These are phyloP conservation scores for Ascochyta clinopodiicola DNA, from an alignment of 2,329 filamentous ascomycete species.

Conservation along the genomic window DNA sequence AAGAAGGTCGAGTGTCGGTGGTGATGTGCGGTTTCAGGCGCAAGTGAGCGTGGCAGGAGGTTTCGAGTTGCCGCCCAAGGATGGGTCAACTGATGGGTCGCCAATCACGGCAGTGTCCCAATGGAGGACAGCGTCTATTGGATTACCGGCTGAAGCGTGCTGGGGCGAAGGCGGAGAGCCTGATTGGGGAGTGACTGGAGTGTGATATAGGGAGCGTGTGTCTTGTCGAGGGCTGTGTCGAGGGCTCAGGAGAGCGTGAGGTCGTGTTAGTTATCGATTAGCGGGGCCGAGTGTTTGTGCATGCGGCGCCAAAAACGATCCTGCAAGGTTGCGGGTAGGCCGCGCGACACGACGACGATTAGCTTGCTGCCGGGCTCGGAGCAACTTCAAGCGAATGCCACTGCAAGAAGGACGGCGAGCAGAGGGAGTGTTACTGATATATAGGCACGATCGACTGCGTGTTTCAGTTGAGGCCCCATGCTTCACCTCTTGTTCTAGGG, in stretches of 20 bases:
- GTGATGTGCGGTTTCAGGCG: slow-evolving; percentile 4
- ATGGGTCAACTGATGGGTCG: slow-evolving; percentile 41
- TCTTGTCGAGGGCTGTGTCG: slow-evolving; percentile 27
- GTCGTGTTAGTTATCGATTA: slow-evolving; percentile 30
- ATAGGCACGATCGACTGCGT: slow-evolving; percentile 18
- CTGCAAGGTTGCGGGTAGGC: slow-evolving; percentile 26
- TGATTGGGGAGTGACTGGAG: slow-evolving; percentile 26
- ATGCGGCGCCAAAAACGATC: slow-evolving; percentile 29
- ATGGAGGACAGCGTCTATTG: slow-evolving; percentile 50
- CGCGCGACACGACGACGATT: slow-evolving; percentile 12
- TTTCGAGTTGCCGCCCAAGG: slow-evolving; percentile 47
- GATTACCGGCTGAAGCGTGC: slow-evolving; percentile 41
- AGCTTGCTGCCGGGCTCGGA: slow-evolving; percentile 12
- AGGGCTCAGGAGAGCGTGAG: slow-evolving; percentile 31
- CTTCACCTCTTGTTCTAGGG: slow-evolving; percentile 31
- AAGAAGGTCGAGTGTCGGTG: slow-evolving; percentile 3
- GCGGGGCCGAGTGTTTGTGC: slow-evolving; percentile 21
- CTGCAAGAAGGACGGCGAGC: slow-evolving; percentile 10
- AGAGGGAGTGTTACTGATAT: slow-evolving; percentile 10
- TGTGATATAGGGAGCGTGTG: slow-evolving; percentile 19
- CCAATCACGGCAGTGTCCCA: slow-evolving; percentile 45
- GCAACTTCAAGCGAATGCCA: slow-evolving; percentile 15
- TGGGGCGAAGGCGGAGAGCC: slow-evolving; percentile 27
- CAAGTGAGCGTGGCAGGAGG: slow-evolving; percentile 11
- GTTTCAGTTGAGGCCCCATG: slow-evolving; percentile 29